Evolutionary conservation across 2,329 filamentous ascomycete species (phyloP), one percentile per base, ranked within the genome.

Genomic region (Phyllosticta citrichinensis): DNA sequence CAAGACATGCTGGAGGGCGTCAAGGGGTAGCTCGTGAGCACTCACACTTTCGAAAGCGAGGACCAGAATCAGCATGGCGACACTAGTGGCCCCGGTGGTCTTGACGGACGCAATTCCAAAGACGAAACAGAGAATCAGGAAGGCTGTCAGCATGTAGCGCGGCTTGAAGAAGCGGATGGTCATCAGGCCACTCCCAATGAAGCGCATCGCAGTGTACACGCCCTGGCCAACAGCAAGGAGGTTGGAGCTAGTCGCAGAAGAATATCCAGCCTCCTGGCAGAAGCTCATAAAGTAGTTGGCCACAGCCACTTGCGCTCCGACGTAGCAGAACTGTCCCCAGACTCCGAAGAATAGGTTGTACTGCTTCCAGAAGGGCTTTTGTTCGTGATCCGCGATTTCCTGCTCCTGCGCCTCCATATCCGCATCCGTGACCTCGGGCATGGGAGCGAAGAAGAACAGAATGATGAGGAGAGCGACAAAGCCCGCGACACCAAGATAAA

Each of bases 391-490:
- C 24, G 22, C 33, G 6, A 56, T 61, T 47, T 61, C 55, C 33
- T 51, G 30, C 58, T 63, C 62, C 52, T 63, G 62, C 2, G 51
- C 19, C n/a, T 83, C 80, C 6, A 87, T 73, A 63, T 86, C 83
- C n/a, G 79, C 77, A 65, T 85, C 83, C 1, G 82, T 82, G 1
- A 83, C 83, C 71, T 86, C 83, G 0, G 83, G 83, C 1, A 87
- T 74, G 2, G 83, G 83, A 1, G 85, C 72, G 65, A 86, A 86
- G 67, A 81, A 84, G 69, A 85, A 86, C 2, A 77, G 75, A 11
- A 85, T 74, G 1, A 83, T 83, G 12, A 87, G 73, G 3, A 80
- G 71, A 55, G 84, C 76, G 35, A 81, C 83, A 65, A 85, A 84
- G 12, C 86, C 75, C 0, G 82, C 79, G 62, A 87, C 85, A 8